These are phyloP conservation scores for Exophiala phaeomuriformis DNA, from an alignment of 2,329 filamentous ascomycete species.

Conservation along the genomic window DNA sequence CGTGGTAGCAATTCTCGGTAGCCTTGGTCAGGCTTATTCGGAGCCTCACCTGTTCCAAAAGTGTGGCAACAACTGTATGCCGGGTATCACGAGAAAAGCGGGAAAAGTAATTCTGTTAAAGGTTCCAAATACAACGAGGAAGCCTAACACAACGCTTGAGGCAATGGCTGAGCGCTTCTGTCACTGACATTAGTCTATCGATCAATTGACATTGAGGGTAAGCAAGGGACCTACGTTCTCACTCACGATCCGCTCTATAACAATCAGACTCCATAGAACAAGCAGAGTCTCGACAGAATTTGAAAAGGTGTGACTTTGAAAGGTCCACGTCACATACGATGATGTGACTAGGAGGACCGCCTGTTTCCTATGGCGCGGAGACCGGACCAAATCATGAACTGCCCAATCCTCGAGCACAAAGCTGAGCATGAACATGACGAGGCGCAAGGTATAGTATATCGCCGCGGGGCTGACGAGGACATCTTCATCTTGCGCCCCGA, in stretches of 20 bases:
- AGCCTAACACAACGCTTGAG: constrained; percentile 69
- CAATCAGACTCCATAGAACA: constrained; percentile 85
- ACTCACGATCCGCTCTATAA: constrained; percentile 78
- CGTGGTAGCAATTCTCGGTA: neutral
- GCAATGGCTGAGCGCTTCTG: constrained; percentile 68
- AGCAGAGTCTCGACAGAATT: constrained; percentile 93
- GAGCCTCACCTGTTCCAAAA: constrained; percentile 65
- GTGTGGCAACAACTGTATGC: constrained; percentile 74
- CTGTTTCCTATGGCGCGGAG: constrained; percentile 60
- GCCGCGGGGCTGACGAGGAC: constrained; percentile 73
- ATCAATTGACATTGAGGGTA: neutral
- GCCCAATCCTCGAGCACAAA: constrained; percentile 98
- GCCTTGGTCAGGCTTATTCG: no score
- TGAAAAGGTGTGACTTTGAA: constrained; percentile 96
- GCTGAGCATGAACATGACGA: constrained; percentile 88
- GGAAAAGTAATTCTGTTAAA: constrained; percentile 98
- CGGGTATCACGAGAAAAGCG: constrained; percentile 80
- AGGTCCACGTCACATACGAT: constrained; percentile 98
- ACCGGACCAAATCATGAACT: constrained; percentile 79
- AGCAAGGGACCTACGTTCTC: constrained; percentile 55
- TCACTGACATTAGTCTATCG: neutral
- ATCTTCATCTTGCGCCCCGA: constrained; percentile 77
- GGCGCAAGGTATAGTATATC: constrained; percentile 81
- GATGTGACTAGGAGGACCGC: constrained; percentile 83
- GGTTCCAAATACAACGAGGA: constrained; percentile 73